Percentiles rank a stretch among this genome's conserved stretches.
Evolutionary conservation across 306 rosid genomes (phyloP).

Genomic region (Casuarina cunninghamiana): DNA sequence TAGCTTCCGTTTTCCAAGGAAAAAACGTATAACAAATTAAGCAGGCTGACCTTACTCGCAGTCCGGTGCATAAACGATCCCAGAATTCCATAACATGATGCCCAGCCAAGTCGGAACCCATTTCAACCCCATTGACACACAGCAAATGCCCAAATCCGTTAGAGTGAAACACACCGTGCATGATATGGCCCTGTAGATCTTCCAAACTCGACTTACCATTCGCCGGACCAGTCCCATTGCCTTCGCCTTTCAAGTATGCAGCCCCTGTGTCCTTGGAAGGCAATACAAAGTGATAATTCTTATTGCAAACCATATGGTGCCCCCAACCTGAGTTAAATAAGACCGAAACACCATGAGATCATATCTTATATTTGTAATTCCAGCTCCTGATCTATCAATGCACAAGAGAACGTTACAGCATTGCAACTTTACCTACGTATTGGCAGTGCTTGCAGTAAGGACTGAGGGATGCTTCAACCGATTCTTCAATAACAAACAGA

Average conservation of each 20-base stretch:
- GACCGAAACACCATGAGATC: background rate
- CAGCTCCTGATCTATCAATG: too few relatives aligned
- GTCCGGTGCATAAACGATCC: constrained; percentile 74
- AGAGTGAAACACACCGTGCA: constrained; percentile 89
- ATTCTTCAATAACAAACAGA: constrained; percentile 69
- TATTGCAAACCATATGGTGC: constrained; percentile 71
- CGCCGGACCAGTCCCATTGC: constrained; percentile 18
- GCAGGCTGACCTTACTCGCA: constrained; percentile 60
- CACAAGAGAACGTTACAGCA: background rate
- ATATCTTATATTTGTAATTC: too few relatives aligned
- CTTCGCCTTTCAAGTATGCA: constrained; percentile 45
- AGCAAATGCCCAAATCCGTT: constrained; percentile 91
- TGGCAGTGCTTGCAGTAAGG: constrained; percentile 80
- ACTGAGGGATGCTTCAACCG: constrained; percentile 40
- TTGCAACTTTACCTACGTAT: constrained; percentile 57
- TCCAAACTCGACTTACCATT: constrained; percentile 48
- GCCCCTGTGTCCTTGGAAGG: constrained; percentile 67
- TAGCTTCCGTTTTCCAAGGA: too few relatives aligned
- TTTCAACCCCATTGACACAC: constrained; percentile 73
- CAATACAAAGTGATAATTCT: constrained; percentile 82
- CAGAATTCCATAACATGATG: constrained; percentile 66
- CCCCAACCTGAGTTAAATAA: constrained; percentile 71
- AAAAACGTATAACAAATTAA: too few relatives aligned
- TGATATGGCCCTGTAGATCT: constrained; percentile 57
- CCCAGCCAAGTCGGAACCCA: constrained; percentile 65